Evolutionary conservation across 257 asterid species (phyloP).

Genomic region (Plectranthus barbatus): DNA sequence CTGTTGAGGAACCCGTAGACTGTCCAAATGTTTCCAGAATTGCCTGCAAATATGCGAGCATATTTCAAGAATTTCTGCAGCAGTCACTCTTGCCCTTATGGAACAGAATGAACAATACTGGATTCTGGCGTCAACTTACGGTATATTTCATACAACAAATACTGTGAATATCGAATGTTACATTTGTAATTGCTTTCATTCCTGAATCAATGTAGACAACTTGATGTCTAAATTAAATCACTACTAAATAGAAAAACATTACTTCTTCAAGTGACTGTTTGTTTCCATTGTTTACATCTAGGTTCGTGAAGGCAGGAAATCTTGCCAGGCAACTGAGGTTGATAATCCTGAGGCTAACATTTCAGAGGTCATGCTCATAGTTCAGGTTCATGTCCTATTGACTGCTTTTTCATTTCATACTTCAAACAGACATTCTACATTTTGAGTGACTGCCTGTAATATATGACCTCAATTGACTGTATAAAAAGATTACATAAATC

Average conservation of each 20-base stretch:
- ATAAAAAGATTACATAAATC: neutral
- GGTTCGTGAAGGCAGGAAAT: slow-evolving; percentile 94
- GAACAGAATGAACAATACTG: slow-evolving; percentile 91
- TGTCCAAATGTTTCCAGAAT: slow-evolving; percentile 80
- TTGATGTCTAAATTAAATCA: neutral
- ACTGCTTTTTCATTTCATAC: slow-evolving; percentile 6
- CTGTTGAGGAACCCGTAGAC: slow-evolving; percentile 85
- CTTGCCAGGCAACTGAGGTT: slow-evolving; percentile 29
- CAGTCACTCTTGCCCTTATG: slow-evolving; percentile 62
- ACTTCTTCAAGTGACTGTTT: slow-evolving; percentile 12
- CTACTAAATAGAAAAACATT: neutral
- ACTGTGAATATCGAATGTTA: neutral
- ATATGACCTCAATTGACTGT: neutral
- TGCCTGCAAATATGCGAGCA: slow-evolving; percentile 68
- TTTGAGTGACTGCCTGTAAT: neutral
- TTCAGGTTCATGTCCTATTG: slow-evolving; percentile 56
- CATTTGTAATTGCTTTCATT: neutral
- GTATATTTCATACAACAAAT: slow-evolving; percentile 29
- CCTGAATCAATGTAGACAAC: neutral
- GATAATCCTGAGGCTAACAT: slow-evolving; percentile 39
- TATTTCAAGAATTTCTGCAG: slow-evolving; percentile 77
- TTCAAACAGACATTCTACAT: neutral
- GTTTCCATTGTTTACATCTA: slow-evolving; percentile 15
- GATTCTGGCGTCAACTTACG: slow-evolving; percentile 99
- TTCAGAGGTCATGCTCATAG: slow-evolving; percentile 87